Evolutionary conservation across 2,329 filamentous ascomycete genomes (phyloP).

Genomic region (Aureobasidium sp.): DNA sequence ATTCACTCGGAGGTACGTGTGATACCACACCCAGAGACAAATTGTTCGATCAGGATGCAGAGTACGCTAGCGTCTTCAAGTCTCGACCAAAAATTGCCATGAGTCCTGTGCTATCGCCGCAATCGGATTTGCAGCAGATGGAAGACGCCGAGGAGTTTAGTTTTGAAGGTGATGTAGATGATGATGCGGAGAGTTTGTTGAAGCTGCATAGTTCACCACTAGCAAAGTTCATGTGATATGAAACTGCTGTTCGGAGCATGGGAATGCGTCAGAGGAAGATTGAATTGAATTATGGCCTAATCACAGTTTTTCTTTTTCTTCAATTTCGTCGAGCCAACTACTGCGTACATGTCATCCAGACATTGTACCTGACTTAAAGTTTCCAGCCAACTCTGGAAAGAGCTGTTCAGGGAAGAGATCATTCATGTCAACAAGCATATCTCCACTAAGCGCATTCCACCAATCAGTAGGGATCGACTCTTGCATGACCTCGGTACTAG

Average conservation of each 20-base stretch:
- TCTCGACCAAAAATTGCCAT: conserved; percentile 71
- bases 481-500: not conserved
- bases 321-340: too few species aligned
- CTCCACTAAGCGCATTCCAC: not conserved
- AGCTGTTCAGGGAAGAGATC: not conserved
- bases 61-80: conserved; percentile 77
- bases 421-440: not conserved
- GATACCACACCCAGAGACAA: conserved; percentile 52
- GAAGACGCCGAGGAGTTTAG: not conserved
- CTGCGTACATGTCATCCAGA: not conserved
- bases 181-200: not conserved
- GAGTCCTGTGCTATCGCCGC: conserved; percentile 48
- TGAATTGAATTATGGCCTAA: not conserved
- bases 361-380: not conserved
- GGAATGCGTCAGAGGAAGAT: not conserved
- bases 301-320: too few species aligned
- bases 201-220: not conserved
- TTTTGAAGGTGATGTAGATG: not conserved
- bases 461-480: not conserved
- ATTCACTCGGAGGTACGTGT: conserved; percentile 4
- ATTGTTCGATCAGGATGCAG: conserved; percentile 60
- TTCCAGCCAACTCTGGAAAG: not conserved
- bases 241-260: not conserved
- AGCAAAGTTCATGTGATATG: not conserved
- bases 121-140: not conserved